Conservation (phyloP, 805 yeast species). For the Ogataea siamensis region DNA sequence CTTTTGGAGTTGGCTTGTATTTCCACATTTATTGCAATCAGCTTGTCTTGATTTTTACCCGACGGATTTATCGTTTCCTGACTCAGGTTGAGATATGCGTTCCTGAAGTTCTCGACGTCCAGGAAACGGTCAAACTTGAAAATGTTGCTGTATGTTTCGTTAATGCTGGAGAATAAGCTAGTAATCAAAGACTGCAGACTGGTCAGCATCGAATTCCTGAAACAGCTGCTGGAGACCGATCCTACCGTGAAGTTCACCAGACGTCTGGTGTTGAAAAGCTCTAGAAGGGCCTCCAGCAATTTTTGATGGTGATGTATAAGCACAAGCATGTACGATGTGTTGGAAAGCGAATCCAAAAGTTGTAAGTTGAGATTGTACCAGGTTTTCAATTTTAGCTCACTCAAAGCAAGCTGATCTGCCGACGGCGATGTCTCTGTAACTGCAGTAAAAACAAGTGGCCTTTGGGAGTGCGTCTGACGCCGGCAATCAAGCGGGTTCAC, state of each 20-base stretch:
- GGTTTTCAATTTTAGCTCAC: slow-evolving; percentile 19
- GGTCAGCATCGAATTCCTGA: slow-evolving; percentile 14
- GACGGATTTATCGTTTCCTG: slow-evolving; percentile 1
- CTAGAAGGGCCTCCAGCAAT: slow-evolving; percentile 12
- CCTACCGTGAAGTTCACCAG: slow-evolving; percentile 13
- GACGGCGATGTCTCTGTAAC: not conserved
- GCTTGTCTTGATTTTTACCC: slow-evolving; percentile 6
- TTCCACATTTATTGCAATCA: slow-evolving; percentile 15
- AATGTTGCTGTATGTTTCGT: slow-evolving; percentile 8
- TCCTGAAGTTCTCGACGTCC: slow-evolving; percentile 11
- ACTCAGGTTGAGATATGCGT: slow-evolving; percentile 7
- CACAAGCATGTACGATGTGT: slow-evolving; percentile 12
- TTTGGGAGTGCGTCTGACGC: not conserved
- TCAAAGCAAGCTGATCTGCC: slow-evolving; percentile 9
- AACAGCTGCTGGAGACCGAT: slow-evolving; percentile 18
- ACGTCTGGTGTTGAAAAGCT: slow-evolving; percentile 11
- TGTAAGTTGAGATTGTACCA: slow-evolving; percentile 19
- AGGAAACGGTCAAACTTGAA: slow-evolving; percentile 18
- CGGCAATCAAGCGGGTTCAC: not conserved
- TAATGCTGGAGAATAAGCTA: slow-evolving; percentile 1
- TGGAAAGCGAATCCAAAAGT: slow-evolving; percentile 15
- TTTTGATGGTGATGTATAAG: slow-evolving; percentile 14
- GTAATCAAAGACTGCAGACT: slow-evolving; percentile 6
- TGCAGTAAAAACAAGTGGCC: no score
- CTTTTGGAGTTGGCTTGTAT: slow-evolving; percentile 19